Evolutionary conservation across 805 yeast species (phyloP), one percentile per base, ranked within the genome.

Genomic region (Tetrapisispora iriomotensis): DNA sequence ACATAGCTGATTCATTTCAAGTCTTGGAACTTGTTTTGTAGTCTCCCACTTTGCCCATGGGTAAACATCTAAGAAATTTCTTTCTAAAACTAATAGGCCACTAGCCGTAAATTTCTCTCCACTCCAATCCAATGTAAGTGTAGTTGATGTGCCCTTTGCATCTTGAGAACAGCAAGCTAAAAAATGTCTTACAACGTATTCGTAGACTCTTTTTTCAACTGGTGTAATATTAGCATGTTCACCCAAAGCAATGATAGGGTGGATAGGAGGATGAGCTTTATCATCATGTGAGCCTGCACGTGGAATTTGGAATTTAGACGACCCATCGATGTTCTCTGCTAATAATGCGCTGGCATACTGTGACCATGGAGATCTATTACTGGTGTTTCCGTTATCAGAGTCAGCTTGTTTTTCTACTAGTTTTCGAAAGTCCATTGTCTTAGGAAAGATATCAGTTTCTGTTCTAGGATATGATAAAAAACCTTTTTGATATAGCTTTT

Each of bases 261-360:
- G 96, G 42, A 92, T 92, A 0, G 99, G 96, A 4, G 98, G 97
- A 71, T 92, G 99, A 19, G 98, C 97, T 54, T 86, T 79, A 63
- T 92, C 99, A 54, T 87, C 83, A 54, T 84, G 79, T 10, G 66
- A 70, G 4, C 99, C 99, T 29, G 69, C 68, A 37, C 97, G 64
- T 0, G 99, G 98, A 4, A 53, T 52, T n/a, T 68, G 52, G 51
- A 72, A 82, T 29, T 68, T 70, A 25, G 36, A 33, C 22, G 22
- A 28, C 7, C 21, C 28, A 23, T 23, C 28, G 13, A 33, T 22
- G 22, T 33, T 62, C 8, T 61, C 59, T 7, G 73, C 38, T 6
- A 79, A 49, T 3, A 58, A 38, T 15, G 43, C 42, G 9, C 49
- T 47, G 0, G 95, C 90, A 54, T 82, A 87, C 0, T 46, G 43